These are phyloP conservation scores for Suillus plorans DNA, from an alignment of 768 basidiomycete species.

Conservation along the genomic window DNA sequence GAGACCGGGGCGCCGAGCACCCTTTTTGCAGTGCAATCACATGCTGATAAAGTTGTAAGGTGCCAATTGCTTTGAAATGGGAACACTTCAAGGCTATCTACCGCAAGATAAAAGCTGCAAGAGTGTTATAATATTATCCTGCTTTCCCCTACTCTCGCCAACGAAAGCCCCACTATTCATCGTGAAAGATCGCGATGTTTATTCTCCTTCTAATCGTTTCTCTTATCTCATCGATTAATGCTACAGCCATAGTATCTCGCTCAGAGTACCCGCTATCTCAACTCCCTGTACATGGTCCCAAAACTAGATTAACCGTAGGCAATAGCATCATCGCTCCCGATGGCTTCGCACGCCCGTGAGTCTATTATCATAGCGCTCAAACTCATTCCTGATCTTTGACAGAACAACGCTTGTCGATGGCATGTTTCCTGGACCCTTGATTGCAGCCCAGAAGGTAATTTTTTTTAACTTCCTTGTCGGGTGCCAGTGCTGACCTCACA, in stretches of 20 bases:
- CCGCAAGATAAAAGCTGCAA: not conserved
- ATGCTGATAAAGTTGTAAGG: not conserved
- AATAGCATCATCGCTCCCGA: conserved; percentile 46
- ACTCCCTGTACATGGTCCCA: conserved; percentile 15
- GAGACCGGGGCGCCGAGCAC: too few relatives aligned
- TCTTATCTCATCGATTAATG: conserved; percentile 10
- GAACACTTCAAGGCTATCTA: not conserved
- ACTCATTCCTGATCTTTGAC: not conserved
- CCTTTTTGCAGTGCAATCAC: not conserved
- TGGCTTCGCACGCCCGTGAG: conserved; percentile 41
- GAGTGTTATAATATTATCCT: not conserved
- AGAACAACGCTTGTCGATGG: not conserved
- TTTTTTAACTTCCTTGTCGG: not conserved
- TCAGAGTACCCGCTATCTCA: conserved; percentile 9
- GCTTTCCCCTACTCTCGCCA: too few relatives aligned
- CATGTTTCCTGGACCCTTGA: not conserved
- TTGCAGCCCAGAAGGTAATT: not conserved
- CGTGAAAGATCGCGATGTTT: conserved; percentile 11
- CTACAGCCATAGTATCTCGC: conserved; percentile 20
- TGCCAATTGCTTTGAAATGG: too few relatives aligned
- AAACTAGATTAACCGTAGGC: conserved; percentile 31
- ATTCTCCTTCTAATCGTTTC: conserved; percentile 9
- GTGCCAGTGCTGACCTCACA: conserved; percentile 13
- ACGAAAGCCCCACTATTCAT: not conserved
- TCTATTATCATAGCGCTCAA: not conserved